A percentile compares a stretch with the other conserved stretches of the same genome.
These are phyloP conservation scores for Starmerella floricola DNA, from an alignment of 805 yeast genomes.

Conservation along the genomic window DNA sequence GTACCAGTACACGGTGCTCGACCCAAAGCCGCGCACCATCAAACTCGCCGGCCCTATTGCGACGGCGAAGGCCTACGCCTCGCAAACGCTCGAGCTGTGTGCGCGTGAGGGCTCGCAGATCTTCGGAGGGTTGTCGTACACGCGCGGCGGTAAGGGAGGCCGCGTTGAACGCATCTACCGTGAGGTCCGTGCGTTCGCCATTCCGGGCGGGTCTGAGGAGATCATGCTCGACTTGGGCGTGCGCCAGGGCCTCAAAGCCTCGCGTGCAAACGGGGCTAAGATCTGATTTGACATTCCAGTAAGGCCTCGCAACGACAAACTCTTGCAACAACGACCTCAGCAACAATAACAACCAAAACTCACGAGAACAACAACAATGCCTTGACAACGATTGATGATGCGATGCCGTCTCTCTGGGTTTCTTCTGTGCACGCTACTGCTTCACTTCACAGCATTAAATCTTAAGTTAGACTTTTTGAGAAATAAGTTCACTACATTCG, in stretches of 20 bases:
- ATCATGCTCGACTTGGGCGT: conserved; percentile 35
- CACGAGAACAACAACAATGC: too few species aligned
- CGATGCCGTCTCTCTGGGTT: too few species aligned
- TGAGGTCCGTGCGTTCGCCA: conserved; percentile 36
- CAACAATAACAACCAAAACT: too few species aligned
- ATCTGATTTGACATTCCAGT: not conserved
- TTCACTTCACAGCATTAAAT: too few species aligned
- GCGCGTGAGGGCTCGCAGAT: conserved; percentile 37
- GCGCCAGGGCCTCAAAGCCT: conserved; percentile 30
- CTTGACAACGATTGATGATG: too few species aligned
- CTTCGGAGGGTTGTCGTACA: conserved; percentile 34
- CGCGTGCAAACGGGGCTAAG: conserved; percentile 14
- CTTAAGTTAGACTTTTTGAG: too few species aligned
- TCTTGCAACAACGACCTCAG: not conserved
- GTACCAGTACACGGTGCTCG: conserved; percentile 27
- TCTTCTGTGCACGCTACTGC: too few species aligned
- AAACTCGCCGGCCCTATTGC: conserved; percentile 36
- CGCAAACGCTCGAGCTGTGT: conserved; percentile 34
- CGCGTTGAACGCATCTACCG: conserved; percentile 35
- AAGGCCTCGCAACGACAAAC: not conserved
- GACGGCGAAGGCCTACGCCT: conserved; percentile 32
- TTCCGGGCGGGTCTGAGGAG: conserved; percentile 37
- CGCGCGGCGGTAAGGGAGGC: conserved; percentile 35
- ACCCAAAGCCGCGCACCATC: conserved; percentile 29
- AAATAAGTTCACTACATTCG: too few species aligned